Conservation (phyloP, 345 rosid species). For the Syzygium jambos region DNA sequence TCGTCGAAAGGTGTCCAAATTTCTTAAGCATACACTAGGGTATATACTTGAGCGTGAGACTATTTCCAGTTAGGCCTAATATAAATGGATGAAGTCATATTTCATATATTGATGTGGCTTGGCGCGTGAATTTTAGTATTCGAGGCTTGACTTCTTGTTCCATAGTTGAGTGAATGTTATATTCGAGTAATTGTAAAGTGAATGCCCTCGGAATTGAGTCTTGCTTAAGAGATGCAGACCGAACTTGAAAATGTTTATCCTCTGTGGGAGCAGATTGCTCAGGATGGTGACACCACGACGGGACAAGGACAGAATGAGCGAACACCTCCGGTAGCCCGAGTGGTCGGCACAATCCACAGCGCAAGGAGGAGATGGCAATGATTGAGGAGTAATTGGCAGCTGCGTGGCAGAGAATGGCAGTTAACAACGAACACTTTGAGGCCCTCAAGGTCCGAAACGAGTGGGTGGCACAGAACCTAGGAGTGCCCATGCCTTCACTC, state of each 20-base stretch:
- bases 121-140: background rate
- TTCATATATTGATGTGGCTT: background rate
- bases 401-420: background rate
- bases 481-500: background rate
- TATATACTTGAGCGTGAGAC: background rate
- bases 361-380: background rate
- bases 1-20: background rate
- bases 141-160: background rate
- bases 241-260: background rate
- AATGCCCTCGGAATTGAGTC: background rate
- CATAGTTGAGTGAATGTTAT: background rate
- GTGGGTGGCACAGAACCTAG: background rate
- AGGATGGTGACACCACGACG: background rate
- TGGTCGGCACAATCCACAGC: background rate
- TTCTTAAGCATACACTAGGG: no score
- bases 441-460: background rate
- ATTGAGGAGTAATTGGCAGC: background rate
- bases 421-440: background rate
- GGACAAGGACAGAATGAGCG: background rate
- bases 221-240: background rate
- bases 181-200: background rate
- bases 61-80: background rate
- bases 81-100: background rate
- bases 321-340: background rate
- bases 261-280: background rate